A percentile compares a stretch with the other conserved stretches of the same genome.
These are phyloP conservation scores for Fusarium pseudonygamai DNA, from an alignment of 2,329 filamentous ascomycete species.

Conservation along the genomic window DNA sequence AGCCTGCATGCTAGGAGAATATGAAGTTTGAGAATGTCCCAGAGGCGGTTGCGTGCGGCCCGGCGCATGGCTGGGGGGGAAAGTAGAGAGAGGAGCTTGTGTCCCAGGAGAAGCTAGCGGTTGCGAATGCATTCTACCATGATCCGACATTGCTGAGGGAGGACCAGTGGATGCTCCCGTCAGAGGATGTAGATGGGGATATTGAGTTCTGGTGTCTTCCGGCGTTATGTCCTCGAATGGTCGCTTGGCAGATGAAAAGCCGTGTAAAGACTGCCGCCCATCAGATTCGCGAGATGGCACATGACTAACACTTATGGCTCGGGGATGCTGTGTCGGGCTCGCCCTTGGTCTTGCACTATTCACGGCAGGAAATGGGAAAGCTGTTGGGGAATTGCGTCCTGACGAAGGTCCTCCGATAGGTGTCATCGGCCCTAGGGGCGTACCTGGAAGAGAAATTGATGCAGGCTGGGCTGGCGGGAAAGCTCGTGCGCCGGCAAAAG, in stretches of 20 bases:
- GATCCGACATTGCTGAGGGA: slow-evolving; percentile 37
- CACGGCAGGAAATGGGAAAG: slow-evolving; percentile 46
- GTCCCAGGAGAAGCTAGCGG: slow-evolving; percentile 42
- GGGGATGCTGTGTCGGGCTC: slow-evolving; percentile 46
- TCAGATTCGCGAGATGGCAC: slow-evolving; percentile 39
- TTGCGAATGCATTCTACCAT: slow-evolving; percentile 51
- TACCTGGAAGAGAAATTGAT: slow-evolving; percentile 48
- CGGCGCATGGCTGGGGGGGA: slow-evolving; percentile 33
- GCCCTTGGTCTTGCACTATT: slow-evolving; percentile 44
- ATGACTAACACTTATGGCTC: slow-evolving; percentile 45
- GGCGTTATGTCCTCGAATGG: slow-evolving; percentile 44
- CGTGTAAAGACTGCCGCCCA: slow-evolving; percentile 31
- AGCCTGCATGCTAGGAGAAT: slow-evolving; percentile 31
- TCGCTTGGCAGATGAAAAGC: slow-evolving; percentile 45
- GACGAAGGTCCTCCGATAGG: slow-evolving; percentile 45
- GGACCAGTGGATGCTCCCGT: slow-evolving; percentile 37
- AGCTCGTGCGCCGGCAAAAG: slow-evolving; percentile 37
- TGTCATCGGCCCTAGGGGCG: slow-evolving; percentile 43
- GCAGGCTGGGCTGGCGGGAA: slow-evolving; percentile 43
- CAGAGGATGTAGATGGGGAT: slow-evolving; percentile 40
- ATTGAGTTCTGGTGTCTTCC: slow-evolving; percentile 42
- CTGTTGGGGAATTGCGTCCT: slow-evolving; percentile 46
- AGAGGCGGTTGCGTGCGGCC: slow-evolving; percentile 28
- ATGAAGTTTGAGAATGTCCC: slow-evolving; percentile 31
- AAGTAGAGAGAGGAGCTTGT: slow-evolving; percentile 38